Conservation (phyloP, 202 grass and related monocot species). For the Elaeis oleifera region DNA sequence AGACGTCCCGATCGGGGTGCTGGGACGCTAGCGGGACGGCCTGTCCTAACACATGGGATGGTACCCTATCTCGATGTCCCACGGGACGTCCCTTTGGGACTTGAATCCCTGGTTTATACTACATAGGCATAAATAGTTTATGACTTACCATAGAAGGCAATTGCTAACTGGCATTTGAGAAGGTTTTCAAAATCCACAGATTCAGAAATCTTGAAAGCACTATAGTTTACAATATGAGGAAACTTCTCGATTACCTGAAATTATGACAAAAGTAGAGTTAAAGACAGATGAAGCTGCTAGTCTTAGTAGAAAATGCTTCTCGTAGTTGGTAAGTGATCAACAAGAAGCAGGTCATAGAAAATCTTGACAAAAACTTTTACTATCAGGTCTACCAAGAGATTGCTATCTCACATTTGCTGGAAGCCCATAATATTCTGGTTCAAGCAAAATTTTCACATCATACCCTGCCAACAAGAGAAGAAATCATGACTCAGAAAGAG, state of each 20-base stretch:
- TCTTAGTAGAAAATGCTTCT: no score
- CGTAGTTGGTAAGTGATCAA: no score
- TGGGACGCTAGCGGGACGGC: no score
- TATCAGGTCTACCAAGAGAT: no score
- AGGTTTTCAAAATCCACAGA: constrained; percentile 40
- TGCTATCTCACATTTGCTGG: constrained; percentile 41
- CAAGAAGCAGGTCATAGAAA: no score
- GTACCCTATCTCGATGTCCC: no score
- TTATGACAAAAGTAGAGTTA: constrained; percentile 12
- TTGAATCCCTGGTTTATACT: no score
- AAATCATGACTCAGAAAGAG: not conserved
- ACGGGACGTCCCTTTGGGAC: no score
- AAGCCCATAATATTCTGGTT: constrained; percentile 40
- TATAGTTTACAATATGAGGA: constrained; percentile 63
- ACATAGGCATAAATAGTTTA: not conserved
- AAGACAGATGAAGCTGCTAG: not conserved
- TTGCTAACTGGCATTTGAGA: constrained; percentile 63
- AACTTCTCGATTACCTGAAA: constrained; percentile 76
- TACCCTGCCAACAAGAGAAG: constrained; percentile 45
- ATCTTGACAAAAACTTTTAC: no score
- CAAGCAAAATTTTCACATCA: constrained; percentile 66
- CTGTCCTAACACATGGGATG: no score
- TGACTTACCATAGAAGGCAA: constrained; percentile 45
- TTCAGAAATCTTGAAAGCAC: constrained; percentile 45
- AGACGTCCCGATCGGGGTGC: no score